Percentiles rank a stretch among this genome's conserved stretches.
These are phyloP conservation scores for Polytrichum commune DNA, from an alignment of 225 moss, liverwort and hornwort genomes.

Conservation along the genomic window DNA sequence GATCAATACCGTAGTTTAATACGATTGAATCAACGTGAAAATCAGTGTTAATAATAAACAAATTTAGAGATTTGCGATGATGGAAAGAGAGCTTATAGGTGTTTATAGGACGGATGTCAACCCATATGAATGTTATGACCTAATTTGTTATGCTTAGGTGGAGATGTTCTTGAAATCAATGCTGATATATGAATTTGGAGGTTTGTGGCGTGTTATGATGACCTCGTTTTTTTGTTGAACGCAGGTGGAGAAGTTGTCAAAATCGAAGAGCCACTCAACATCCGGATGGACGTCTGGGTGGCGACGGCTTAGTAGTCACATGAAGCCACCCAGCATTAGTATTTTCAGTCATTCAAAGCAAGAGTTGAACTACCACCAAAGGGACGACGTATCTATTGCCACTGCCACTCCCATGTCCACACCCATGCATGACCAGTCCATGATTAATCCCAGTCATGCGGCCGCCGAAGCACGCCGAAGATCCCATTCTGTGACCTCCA, in stretches of 20 bases:
- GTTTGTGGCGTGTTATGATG: background rate
- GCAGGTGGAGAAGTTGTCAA: conserved; percentile 66
- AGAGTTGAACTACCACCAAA: conserved; percentile 28
- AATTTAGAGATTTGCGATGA: too few species aligned
- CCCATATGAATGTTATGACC: too few species aligned
- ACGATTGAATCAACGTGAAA: too few species aligned
- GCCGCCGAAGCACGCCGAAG: conserved; percentile 35
- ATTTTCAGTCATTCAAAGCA: conserved; percentile 42
- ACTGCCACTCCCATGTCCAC: conserved; percentile 22
- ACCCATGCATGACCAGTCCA: conserved; percentile 13
- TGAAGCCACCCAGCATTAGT: conserved; percentile 40
- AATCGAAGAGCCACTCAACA: conserved; percentile 48
- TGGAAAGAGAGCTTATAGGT: too few species aligned
- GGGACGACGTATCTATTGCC: conserved; percentile 33
- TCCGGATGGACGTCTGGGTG: conserved; percentile 62
- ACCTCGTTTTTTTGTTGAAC: background rate
- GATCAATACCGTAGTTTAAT: too few species aligned
- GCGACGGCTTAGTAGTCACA: conserved; percentile 53
- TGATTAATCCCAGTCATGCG: conserved; percentile 25
- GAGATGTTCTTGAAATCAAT: too few species aligned
- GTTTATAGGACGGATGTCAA: too few species aligned
- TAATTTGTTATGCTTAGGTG: too few species aligned
- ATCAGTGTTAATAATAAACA: too few species aligned
- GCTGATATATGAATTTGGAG: too few species aligned
- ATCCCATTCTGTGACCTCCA: conserved; percentile 40